phyloP scores from a whole-genome alignment of 805 yeast genomes.

The Nakazawaea laoshanensis region DNA sequence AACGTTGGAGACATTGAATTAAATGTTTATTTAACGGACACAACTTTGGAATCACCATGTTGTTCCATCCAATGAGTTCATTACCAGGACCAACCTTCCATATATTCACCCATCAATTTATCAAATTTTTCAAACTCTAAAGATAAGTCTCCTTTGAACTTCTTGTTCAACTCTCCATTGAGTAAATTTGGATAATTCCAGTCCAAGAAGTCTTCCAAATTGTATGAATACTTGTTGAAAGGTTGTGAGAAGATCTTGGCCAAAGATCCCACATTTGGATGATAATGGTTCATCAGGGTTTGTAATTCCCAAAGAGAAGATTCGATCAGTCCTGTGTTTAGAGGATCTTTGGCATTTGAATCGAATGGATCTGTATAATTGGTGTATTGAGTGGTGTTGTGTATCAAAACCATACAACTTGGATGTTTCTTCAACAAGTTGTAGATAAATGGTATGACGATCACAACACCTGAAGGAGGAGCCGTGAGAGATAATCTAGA shows the following conservation, averaged over 20 bases:
- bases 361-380: conserved; percentile 58
- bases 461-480: conserved; percentile 84
- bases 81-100: conserved; percentile 8
- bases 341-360: conserved; percentile 60
- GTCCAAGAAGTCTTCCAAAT: conserved; percentile 90
- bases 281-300: conserved; percentile 70
- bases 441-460: conserved; percentile 84
- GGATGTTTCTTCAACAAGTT: conserved; percentile 89
- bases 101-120: conserved; percentile 22
- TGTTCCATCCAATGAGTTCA: too few species aligned
- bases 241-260: conserved; percentile 88
- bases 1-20: conserved; percentile 17
- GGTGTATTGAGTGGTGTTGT: conserved; percentile 32
- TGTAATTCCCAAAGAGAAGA: conserved; percentile 93
- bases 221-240: conserved; percentile 77
- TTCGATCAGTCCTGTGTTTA: conserved; percentile 66
- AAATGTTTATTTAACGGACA: conserved; percentile 12
- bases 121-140: conserved; percentile 62
- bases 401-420: conserved; percentile 84
- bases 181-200: conserved; percentile 71
- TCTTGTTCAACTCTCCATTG: conserved; percentile 56
- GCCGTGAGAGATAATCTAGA: conserved; percentile 68
- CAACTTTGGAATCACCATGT: not conserved
- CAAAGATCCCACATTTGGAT: conserved; percentile 89
- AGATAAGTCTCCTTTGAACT: conserved; percentile 64